Evolutionary conservation across 495 filamentous ascomycete genomes (phyloP), one percentile per base, ranked within the genome.

Genomic region (Achaetomiella virescens): DNA sequence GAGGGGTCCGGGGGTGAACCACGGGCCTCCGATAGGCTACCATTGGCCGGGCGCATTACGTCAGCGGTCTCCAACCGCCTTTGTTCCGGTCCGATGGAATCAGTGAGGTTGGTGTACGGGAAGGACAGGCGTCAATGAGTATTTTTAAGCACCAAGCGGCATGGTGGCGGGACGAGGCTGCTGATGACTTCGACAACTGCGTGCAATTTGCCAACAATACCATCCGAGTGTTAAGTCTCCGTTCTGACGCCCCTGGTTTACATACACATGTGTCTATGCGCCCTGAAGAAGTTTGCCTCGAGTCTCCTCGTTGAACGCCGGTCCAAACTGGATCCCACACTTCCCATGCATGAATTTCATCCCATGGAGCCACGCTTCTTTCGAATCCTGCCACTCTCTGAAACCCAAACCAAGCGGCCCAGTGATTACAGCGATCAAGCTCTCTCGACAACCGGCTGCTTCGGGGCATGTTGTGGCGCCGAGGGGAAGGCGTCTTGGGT

Each of bases 401-500:
- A n/a, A n/a, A n/a, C n/a, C n/a, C n/a, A n/a, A n/a, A n/a, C n/a
- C n/a, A n/a, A n/a, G n/a, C n/a, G n/a, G n/a, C n/a, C n/a, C n/a
- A n/a, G n/a, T n/a, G n/a, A n/a, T n/a, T n/a, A n/a, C n/a, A n/a
- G n/a, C 92, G 72, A 97, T 97, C 69, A 97, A 73, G 63, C 87
- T 91, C 71, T 97, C 92, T 97, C 92, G 54, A 89, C 77, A 14
- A 82, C 79, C 11, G 82, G 77, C 52, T 82, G 75, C 54, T 80
- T 78, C 29, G 82, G 77, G 60, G 87, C 79, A 61, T 82, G 83
- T 33, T 76, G 75, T 29, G 83, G 82, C 48, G 78, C 87, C 1
- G 75, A 71, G 41, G 86, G 84, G 65, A 90, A 85, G 37, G 81
- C 68, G 36, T 88, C 81, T 60, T 84, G 80, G 3, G 74, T 75